Percentiles rank a stretch among this genome's conserved stretches.
Conservation (phyloP, 73 alveolate species). For the Paramecium biaurelia region DNA sequence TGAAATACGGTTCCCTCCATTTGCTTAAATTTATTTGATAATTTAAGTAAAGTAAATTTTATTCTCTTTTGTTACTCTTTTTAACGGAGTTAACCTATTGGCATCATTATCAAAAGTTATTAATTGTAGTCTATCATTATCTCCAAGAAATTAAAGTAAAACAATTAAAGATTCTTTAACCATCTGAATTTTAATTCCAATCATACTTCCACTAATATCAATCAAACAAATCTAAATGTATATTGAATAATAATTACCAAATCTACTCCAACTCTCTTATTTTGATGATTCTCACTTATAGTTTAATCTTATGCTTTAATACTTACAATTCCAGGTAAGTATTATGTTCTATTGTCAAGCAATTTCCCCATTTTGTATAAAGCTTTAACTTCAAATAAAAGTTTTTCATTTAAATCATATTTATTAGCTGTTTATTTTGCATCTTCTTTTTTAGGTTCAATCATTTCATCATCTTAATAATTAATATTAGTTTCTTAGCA, state of each 20-base stretch:
- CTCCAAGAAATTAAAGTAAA: neutral
- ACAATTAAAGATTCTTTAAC: neutral
- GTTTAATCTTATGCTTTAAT: neutral
- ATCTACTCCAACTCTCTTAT: constrained; percentile 62
- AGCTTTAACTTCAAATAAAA: neutral
- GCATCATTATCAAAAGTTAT: constrained; percentile 67
- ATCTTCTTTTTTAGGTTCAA: neutral
- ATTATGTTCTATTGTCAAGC: neutral
- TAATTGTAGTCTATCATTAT: constrained; percentile 68
- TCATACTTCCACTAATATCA: constrained; percentile 73
- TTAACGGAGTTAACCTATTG: constrained; percentile 58
- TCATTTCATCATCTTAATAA: neutral
- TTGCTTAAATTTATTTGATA: neutral
- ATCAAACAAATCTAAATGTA: constrained; percentile 61
- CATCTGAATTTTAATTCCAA: neutral
- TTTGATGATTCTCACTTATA: neutral
- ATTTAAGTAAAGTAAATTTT: constrained; percentile 53
- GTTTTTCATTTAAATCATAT: neutral
- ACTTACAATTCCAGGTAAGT: neutral
- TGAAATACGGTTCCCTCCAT: constrained; percentile 75
- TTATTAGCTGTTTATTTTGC: neutral
- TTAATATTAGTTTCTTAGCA: neutral
- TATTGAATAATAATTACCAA: constrained; percentile 20
- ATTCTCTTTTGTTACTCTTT: constrained; percentile 52
- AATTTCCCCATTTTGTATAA: neutral